Conservation (phyloP, 306 rosid genomes). For the Vicia villosa region DNA sequence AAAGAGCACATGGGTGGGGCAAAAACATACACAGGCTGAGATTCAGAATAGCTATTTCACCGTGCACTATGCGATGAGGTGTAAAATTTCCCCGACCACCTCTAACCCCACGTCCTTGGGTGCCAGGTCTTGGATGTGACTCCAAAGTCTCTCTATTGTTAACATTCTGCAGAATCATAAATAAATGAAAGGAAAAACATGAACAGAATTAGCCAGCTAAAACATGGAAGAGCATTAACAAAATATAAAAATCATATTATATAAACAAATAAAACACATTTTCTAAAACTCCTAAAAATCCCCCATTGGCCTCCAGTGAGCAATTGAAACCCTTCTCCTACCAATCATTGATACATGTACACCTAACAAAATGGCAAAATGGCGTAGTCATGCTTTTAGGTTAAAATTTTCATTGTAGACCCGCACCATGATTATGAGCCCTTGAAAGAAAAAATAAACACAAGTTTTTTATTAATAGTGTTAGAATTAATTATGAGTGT, state of each 20-base stretch:
- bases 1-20: too few relatives aligned
- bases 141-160: conserved; percentile 74
- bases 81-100: conserved; percentile 68
- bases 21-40: conserved; percentile 31
- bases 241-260: not conserved
- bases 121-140: conserved; percentile 68
- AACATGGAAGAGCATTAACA: not conserved
- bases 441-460: too few relatives aligned
- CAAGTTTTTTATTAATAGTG: too few relatives aligned
- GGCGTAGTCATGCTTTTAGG: conserved; percentile 8
- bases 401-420: too few relatives aligned
- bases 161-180: conserved; percentile 61
- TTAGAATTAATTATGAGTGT: too few relatives aligned
- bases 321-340: conserved; percentile 20
- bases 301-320: conserved; percentile 8
- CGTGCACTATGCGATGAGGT: conserved; percentile 60
- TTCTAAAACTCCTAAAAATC: conserved; percentile 18
- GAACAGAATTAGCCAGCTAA: conserved; percentile 25
- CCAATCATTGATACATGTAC: conserved; percentile 3
- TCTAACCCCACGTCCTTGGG: conserved; percentile 79
- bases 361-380: conserved; percentile 28
- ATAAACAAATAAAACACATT: conserved; percentile 16
- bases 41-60: conserved; percentile 54
- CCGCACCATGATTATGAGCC: too few relatives aligned
- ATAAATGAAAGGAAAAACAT: conserved; percentile 22